phyloP scores from a whole-genome alignment of 345 rosid genomes.

The Hibiscus tridactylites region DNA sequence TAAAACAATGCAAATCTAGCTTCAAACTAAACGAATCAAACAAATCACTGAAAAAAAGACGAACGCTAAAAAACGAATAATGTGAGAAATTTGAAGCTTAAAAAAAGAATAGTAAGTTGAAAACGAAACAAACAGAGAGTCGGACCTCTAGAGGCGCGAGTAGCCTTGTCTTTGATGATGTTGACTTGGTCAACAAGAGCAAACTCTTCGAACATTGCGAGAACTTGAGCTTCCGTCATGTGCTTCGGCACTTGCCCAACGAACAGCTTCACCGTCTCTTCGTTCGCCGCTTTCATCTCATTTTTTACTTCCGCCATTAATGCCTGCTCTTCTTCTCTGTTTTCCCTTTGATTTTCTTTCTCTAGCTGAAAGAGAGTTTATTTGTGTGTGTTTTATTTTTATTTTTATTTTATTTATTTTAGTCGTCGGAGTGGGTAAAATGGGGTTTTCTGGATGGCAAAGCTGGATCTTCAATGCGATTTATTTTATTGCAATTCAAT shows the following conservation, averaged over 20 bases:
- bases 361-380: conserved; percentile 1
- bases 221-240: conserved; percentile 89
- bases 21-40: conserved; percentile 25
- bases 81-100: conserved; percentile 6
- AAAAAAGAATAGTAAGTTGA: background rate
- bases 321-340: conserved; percentile 26
- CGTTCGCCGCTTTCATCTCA: conserved; percentile 36
- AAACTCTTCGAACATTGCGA: conserved; percentile 79
- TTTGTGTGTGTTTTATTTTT: background rate
- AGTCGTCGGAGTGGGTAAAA: conserved; percentile 42
- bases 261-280: conserved; percentile 94
- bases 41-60: conserved; percentile 12
- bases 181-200: conserved; percentile 94
- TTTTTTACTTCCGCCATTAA: conserved; percentile 62
- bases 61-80: background rate
- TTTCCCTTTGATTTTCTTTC: conserved; percentile 14
- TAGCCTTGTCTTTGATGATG: conserved; percentile 89
- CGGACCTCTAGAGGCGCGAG: conserved; percentile 84
- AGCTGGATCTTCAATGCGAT: conserved; percentile 36
- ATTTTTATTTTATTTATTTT: background rate
- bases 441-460: conserved; percentile 37
- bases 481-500: conserved; percentile 23
- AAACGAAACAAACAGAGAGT: background rate
- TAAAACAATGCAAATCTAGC: conserved; percentile 18
- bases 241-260: conserved; percentile 98